Evolutionary conservation across 176 grass and related monocot species (phyloP).

Genomic region (Bothriochloa decipiens): DNA sequence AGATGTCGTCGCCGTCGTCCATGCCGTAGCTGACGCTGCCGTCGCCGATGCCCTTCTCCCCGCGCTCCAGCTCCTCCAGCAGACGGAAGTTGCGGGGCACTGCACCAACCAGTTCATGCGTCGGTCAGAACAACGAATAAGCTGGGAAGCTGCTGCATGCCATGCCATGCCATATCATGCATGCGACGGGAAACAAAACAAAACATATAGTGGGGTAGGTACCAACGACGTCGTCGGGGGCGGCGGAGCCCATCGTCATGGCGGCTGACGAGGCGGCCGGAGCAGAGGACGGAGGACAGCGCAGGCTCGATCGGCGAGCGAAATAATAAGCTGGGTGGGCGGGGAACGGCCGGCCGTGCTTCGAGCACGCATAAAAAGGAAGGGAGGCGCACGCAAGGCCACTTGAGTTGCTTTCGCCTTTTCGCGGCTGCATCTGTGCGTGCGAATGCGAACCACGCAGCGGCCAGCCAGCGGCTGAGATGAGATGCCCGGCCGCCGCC

Average conservation of each 20-base stretch:
- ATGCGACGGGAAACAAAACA: background rate
- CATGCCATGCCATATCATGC: too few relatives aligned
- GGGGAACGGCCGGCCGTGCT: too few relatives aligned
- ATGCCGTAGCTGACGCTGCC: conserved; percentile 64
- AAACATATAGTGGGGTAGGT: background rate
- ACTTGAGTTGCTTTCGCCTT: background rate
- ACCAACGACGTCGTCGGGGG: conserved; percentile 31
- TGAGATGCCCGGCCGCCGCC: background rate
- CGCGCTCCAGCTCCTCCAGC: conserved; percentile 67
- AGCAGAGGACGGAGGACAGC: background rate
- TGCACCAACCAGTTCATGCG: background rate
- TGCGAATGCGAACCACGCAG: conserved; percentile 43
- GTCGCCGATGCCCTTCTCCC: conserved; percentile 63
- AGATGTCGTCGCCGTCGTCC: conserved; percentile 72
- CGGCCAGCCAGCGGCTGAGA: background rate
- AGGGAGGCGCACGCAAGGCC: too few relatives aligned
- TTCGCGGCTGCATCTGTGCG: background rate
- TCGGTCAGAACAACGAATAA: too few relatives aligned
- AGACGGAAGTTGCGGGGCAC: conserved; percentile 60
- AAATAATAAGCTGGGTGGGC: too few relatives aligned
- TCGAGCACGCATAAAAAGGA: background rate
- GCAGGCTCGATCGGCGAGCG: too few relatives aligned
- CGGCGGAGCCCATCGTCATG: conserved; percentile 43
- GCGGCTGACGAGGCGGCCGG: too few relatives aligned
- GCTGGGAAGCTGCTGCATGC: background rate